Base-by-base conservation (phyloP, 768 basidiomycete species). In the Coprinellus micaceus region DNA sequence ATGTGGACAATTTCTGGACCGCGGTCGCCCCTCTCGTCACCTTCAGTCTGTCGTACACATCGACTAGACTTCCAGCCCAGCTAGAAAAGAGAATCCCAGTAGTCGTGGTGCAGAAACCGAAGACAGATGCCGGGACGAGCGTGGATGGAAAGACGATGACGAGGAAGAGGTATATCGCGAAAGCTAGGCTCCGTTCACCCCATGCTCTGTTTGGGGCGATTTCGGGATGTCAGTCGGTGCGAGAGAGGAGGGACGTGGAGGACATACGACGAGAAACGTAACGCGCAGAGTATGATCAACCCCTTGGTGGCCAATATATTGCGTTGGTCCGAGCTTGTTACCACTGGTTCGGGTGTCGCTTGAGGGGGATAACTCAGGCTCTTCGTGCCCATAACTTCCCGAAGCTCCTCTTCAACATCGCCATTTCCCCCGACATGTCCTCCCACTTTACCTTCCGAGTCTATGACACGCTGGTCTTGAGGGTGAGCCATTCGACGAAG, bases 51-150 rank as follows among this genome's bases (percentile, higher is more conserved):
- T 63, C 58, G 9, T 64, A 56, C 11, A 66, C 63, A 60, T 82
- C 81, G 19, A 82, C 75, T 7, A 78, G 64, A 1, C 63, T 62
- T 0, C 81, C 81, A 11, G 74, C 69, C 58, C 66, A 71, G 11
- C 74, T 69, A 7, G 76, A 73, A 53, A 80, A 64, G 0, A 80
- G 3, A 15, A 80, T 73, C 0, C 71, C 74, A 0, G 69, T 62
- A 6, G 66, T 58, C 0, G 61, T 59, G 29, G 70, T 72, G 30
- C 69, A 62, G 58, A 82, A 78, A 0, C 79, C 81, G 56, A 73
- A 77, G 15, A 81, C 64, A 1, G 81, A 78, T 0, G 78, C 73
- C 1, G 80, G 80, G 0, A 83, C 65, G 2, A 81, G 69, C 0
- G 79, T 77, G 25, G 65, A 59, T 5, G 73, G 73, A 66, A 77